Base-by-base conservation (phyloP, 2,329 filamentous ascomycete species). In the Mycocentrospora acerina region DNA sequence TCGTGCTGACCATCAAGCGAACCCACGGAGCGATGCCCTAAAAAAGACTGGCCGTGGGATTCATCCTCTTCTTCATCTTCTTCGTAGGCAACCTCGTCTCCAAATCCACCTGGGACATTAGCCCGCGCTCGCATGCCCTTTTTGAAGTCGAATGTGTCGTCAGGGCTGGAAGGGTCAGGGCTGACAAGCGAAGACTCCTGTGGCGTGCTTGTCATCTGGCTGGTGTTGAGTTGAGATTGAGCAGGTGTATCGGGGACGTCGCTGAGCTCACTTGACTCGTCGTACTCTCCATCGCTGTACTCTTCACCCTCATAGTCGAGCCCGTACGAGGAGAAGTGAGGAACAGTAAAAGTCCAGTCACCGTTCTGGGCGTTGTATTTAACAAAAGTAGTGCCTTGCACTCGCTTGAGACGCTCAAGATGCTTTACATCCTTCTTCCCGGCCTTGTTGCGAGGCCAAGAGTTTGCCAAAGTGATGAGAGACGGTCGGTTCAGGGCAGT, bases 241-340 rank as follows among this genome's bases (percentile, higher is more conserved):
- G 64, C 65, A 33, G 71, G 74, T 4, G 70, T 79, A 55, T 78
- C 74, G 13, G 64, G 54, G 42, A 62, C 46, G 38, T 66, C 64
- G 44, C 67, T 71, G 12, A 74, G 55, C 29, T 53, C 52, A 40
- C 62, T 66, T n/a, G 60, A 60, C 19, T 55, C 54, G 7, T 59
- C 58, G 45, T 76, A 74, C 34, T 87, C 84, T 18, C 88, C 85
- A 29, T 90, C 87, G 32, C 52, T 58, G 42, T 58, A 62, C 28
- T 87, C 77, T 27, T 87, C 77, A 19, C 77, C 72, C 28, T 71
- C 71, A 27, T 88, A 88, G 48, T 91, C 86, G 37, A 97, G 77
- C 27, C 87, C 90, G 62, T 98, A 98, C 1, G 90, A 95, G 1
- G 91, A 97, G 67, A 94, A 98, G 67, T 98, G 93, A 59, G 91